Percentiles rank a stretch among this genome's conserved stretches.
Conservation (phyloP, 331 rosid genomes). For the Arachis monticola region DNA sequence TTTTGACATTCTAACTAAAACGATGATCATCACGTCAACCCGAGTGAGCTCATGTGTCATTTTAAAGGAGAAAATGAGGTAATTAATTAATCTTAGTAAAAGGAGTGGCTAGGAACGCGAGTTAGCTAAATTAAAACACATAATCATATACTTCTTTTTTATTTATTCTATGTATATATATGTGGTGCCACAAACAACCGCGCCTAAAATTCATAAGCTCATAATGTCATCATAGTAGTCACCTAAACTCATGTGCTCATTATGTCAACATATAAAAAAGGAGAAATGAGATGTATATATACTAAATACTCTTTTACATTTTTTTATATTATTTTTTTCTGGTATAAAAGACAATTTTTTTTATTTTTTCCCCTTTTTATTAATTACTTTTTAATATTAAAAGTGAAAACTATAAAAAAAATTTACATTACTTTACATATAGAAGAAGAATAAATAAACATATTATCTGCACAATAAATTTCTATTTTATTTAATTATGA, state of each 20-base stretch:
- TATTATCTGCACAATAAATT: no score
- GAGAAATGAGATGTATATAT: no score
- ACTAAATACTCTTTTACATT: no score
- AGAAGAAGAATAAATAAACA: no score
- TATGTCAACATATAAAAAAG: slow-evolving; percentile 4
- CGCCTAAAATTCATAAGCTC: neutral
- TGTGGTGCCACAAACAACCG: no score
- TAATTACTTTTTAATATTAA: no score
- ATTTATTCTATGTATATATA: neutral
- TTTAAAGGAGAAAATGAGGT: neutral
- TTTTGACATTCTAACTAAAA: neutral
- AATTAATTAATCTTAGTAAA: neutral
- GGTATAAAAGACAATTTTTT: no score
- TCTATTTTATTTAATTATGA: no score
- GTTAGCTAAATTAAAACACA: neutral
- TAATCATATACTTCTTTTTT: neutral
- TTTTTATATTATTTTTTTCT: no score
- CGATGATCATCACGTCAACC: slow-evolving; percentile 14
- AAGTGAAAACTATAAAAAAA: no score
- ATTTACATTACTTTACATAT: no score
- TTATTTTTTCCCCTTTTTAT: no score
- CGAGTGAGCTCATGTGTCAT: neutral
- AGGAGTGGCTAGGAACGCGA: neutral
- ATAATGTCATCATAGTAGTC: neutral
- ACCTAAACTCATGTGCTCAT: neutral